Evolutionary conservation across 192 early-diverging fungal species (phyloP), one percentile per base, ranked within the genome.

Genomic region (Diversispora eburnea): DNA sequence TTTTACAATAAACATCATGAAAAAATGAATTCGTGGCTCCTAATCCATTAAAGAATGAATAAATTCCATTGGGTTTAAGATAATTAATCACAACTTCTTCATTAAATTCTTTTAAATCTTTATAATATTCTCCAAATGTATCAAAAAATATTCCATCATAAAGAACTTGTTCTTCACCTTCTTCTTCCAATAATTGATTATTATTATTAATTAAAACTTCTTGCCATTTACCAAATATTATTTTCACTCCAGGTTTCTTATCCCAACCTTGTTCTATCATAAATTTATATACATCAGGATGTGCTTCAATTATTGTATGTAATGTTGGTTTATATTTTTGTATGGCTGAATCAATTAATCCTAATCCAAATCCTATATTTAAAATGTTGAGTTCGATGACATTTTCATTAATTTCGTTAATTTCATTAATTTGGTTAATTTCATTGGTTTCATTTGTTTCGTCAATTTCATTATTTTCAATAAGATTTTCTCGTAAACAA

Each of bases 121-220:
- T 91, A 84, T 98, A 98, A 68, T 91, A 94, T 75, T 96, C 95
- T 52, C 91, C 93, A 84, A 93, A 96, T 0, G 94, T 96, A 67
- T 95, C 93, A 82, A 98, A 97, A 77, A 95, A 98, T 59, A 98
- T 91, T 55, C 92, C 94, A 77, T 98, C 96, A 76, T 92, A 98
- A 1, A 84, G 77, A 25, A 86, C 89, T 4, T 95, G 77, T 52
- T 91, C 82, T 54, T 86, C 88, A 1, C 2, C 25, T 33, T 2
- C 25, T 33, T 33, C 25, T 33, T 33, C 25, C 2, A 33, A 33
- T 33, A 33, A 33, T 33, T 33, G 25, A 33, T 33, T 33, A 33
- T 33, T 2, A 2, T 33, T 33, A 33, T 33, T 33, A n/a, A n/a
- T n/a, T 0, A 92, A 75, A 54, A 93, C 88, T 78, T 93, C 91